Evolutionary conservation across 1,284 basidiomycete genomes (phyloP).

Genomic region (Schizophyllum amplum): DNA sequence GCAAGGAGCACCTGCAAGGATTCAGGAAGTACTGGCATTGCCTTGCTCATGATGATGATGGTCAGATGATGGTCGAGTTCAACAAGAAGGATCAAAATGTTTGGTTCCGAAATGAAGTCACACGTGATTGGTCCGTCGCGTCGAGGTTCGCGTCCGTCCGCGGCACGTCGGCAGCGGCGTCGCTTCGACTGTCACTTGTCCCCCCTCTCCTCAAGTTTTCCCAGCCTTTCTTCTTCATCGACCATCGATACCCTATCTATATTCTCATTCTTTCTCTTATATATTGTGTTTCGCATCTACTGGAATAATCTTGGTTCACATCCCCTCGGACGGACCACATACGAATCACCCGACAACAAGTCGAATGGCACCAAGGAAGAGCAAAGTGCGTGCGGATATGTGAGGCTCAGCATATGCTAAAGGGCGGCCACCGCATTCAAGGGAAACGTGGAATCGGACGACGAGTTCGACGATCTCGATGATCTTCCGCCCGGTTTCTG

Average conservation of each 20-base stretch:
- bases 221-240: background rate
- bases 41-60: too few species aligned
- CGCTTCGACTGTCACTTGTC: background rate
- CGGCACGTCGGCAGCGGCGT: background rate
- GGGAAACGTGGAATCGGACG: background rate
- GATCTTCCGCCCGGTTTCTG: background rate
- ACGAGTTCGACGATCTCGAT: background rate
- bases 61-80: too few species aligned
- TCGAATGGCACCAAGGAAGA: background rate
- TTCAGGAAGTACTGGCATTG: too few species aligned
- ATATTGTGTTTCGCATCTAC: too few species aligned
- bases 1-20: too few species aligned
- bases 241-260: background rate
- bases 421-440: background rate
- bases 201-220: background rate
- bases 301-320: too few species aligned
- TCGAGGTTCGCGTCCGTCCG: background rate
- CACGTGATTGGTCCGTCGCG: background rate
- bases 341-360: too few species aligned
- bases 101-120: background rate
- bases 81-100: background rate
- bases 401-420: background rate
- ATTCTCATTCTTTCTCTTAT: too few species aligned
- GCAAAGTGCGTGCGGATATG: background rate
- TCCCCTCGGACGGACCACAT: too few species aligned